Base-by-base conservation (phyloP, 129 eudicot genomes). In the Lactuca saligna region DNA sequence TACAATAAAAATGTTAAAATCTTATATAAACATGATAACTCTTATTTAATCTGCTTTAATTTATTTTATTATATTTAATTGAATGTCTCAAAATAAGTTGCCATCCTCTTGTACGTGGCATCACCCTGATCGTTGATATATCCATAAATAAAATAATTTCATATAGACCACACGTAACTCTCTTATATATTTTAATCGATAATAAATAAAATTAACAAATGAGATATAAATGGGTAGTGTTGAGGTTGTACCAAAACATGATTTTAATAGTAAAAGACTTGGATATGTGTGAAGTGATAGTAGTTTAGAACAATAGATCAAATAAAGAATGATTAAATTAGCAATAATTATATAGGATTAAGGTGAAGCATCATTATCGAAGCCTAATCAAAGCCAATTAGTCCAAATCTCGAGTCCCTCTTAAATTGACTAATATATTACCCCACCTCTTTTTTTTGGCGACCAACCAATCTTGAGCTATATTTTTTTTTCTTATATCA, bases 401-500 rank as follows among this genome's bases (percentile, higher is more conserved):
- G 68, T 75, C 79, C 60, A 58, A 76, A 61, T 76, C 65, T 61
- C 65, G 75, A 76, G 70, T 61, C 80, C 80, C 80, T 69, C 63
- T 13, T 65, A 48, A 61, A 75, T 75, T 48, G 79, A 73, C 78
- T 53, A 62, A 34, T 63, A 63, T 37, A 63, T 20, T 58, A 59
- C 14, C 71, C 65, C 71, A 64, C 65, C 46, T 63, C 33, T 32
- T 64, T 49, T 49, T 61, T 54, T 29, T 17, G 37, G 53, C 29
- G 25, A 65, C 65, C 72, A 74, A 65, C 66, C 31, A 54, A 42
- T 73, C 7, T 16, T 54, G 46, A 12, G 57, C 37, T 54, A 63
- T 35, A 12, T 11, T 10, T 54, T 53, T 35, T 3, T 11, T 10
- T 46, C 9, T 46, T 10, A 42, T 46, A 0, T 3, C 15, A n/a